Evolutionary conservation across 306 rosid genomes (phyloP).

Genomic region (Cucumis melo): DNA sequence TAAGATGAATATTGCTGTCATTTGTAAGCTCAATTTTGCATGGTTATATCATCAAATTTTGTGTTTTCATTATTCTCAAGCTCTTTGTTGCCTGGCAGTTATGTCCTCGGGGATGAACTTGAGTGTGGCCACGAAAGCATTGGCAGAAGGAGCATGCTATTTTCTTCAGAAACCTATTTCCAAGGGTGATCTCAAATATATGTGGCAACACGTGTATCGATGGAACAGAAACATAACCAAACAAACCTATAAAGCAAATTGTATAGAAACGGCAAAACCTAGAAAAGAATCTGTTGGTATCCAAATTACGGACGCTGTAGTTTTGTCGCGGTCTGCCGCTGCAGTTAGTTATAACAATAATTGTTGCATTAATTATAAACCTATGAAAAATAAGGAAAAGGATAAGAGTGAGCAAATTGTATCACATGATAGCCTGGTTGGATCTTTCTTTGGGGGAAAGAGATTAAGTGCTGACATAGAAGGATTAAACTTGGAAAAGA

Average conservation of each 20-base stretch:
- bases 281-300: background rate
- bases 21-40: slow-evolving; percentile 19
- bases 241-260: background rate
- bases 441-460: background rate
- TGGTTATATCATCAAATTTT: background rate
- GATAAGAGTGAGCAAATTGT: background rate
- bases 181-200: slow-evolving; percentile 19
- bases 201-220: slow-evolving; percentile 28
- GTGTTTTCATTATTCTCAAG: background rate
- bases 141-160: slow-evolving; percentile 19
- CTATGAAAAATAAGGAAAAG: background rate
- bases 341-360: background rate
- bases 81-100: slow-evolving; percentile 13
- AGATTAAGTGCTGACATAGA: background rate
- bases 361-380: background rate
- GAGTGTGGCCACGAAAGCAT: slow-evolving; percentile 10
- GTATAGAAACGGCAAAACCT: background rate
- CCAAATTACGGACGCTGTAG: background rate
- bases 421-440: background rate
- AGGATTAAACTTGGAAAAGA: slow-evolving; percentile 3
- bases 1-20: slow-evolving; percentile 18
- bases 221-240: background rate
- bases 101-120: slow-evolving; percentile 9
- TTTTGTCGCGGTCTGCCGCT: background rate
- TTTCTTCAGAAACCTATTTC: slow-evolving; percentile 35